A percentile compares a stretch with the other conserved stretches of the same genome.
These are phyloP conservation scores for Cryptococcus sp. DNA, from an alignment of 1,284 basidiomycete species.

Conservation along the genomic window DNA sequence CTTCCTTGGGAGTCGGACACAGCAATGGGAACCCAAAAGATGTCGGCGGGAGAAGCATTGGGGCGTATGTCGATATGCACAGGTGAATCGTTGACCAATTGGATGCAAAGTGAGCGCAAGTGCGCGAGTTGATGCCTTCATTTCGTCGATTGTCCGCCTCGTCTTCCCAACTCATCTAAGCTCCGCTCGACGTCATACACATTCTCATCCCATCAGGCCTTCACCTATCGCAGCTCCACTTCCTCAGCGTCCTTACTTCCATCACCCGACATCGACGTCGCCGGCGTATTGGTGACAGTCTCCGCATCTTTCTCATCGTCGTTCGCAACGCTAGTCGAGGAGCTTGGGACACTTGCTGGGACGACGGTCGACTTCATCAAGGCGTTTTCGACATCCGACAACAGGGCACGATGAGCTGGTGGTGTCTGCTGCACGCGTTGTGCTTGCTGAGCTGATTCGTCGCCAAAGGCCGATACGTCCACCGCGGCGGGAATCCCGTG, in stretches of 20 bases:
- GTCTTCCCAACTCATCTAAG: no score
- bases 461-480: slow-evolving; percentile 1
- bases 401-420: no score
- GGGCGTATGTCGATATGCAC: no score
- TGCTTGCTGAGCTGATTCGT: slow-evolving; percentile 10
- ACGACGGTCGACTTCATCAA: slow-evolving; percentile 39
- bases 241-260: slow-evolving; percentile 13
- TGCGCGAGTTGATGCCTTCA: no score
- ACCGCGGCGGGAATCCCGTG: slow-evolving; percentile 2
- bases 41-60: no score
- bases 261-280: slow-evolving; percentile 30
- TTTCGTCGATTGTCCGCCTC: no score
- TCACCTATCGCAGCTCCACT: slow-evolving; percentile 7
- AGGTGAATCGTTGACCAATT: no score
- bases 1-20: no score
- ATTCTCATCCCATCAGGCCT: background rate
- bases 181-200: no score
- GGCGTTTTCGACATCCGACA: slow-evolving; percentile 40
- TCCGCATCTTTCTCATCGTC: slow-evolving; percentile 23
- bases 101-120: no score
- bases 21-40: no score
- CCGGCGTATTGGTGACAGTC: slow-evolving; percentile 22
- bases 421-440: no score
- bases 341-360: slow-evolving; percentile 12
- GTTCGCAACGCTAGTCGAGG: slow-evolving; percentile 25